These are phyloP conservation scores for Athelia psychrophila DNA, from an alignment of 1,284 basidiomycete species.

Conservation along the genomic window DNA sequence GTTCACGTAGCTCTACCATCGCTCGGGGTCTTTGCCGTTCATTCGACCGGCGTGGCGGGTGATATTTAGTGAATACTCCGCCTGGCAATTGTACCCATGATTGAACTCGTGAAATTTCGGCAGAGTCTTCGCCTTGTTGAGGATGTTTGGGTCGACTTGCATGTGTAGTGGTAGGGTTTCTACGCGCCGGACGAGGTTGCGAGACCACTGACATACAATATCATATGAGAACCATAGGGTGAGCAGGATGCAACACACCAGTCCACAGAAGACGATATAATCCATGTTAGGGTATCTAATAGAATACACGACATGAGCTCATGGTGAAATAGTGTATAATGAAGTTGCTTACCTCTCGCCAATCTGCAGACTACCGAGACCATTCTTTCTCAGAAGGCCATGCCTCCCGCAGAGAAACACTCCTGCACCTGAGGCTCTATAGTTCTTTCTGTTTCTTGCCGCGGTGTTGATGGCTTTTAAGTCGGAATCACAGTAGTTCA, in stretches of 20 bases:
- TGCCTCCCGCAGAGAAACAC: conserved; percentile 6
- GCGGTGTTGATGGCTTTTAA: neutral
- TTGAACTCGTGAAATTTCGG: conserved; percentile 9
- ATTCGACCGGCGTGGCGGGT: conserved; percentile 5
- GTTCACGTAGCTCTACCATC: conserved; percentile 11
- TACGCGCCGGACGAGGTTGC: conserved; percentile 5
- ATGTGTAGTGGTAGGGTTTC: neutral
- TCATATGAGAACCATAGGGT: conserved; percentile 11
- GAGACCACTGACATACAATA: conserved; percentile 14
- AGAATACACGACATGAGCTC: neutral
- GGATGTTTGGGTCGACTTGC: neutral
- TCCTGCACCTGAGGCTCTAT: conserved; percentile 4
- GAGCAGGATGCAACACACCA: neutral
- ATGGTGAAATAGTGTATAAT: neutral
- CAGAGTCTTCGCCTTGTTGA: neutral
- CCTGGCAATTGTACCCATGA: conserved; percentile 5
- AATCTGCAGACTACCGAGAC: conserved; percentile 9
- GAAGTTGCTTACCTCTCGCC: conserved; percentile 12
- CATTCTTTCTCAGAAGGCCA: conserved; percentile 4
- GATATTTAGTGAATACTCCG: conserved; percentile 11
- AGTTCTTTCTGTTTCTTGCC: conserved; percentile 5
- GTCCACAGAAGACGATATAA: conserved; percentile 6
- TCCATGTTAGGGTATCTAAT: conserved; percentile 20
- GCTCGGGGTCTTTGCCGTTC: conserved; percentile 14
- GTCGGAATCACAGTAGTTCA: neutral